Conservation (phyloP, 495 filamentous ascomycete genomes). For the Amniculicola lignicola region DNA sequence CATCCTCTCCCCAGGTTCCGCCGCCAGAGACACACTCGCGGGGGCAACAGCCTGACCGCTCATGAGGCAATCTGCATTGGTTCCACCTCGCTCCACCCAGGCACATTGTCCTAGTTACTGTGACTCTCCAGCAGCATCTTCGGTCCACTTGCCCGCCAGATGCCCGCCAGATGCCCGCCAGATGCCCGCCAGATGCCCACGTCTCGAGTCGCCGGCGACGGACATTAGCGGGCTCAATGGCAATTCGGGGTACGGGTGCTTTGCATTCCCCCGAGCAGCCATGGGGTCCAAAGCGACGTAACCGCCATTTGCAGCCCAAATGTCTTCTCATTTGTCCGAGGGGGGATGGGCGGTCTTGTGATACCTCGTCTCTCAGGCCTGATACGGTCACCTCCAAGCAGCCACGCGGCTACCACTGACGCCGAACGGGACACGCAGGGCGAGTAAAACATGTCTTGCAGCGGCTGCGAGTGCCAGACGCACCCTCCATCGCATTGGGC, state of each 20-base stretch:
- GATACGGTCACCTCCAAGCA: conserved; percentile 27
- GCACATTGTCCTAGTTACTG: too few relatives aligned
- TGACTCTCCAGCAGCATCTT: conserved; percentile 2
- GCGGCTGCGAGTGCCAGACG: conserved; percentile 14
- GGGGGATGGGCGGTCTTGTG: conserved; percentile 28
- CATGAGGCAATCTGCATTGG: conserved; percentile 19
- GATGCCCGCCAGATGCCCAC: background rate
- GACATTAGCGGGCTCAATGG: conserved; percentile 17
- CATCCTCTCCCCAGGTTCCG: background rate
- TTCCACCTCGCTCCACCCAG: conserved; percentile 27
- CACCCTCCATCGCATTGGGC: conserved; percentile 14
- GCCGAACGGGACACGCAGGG: conserved; percentile 12
- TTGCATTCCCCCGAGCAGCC: background rate
- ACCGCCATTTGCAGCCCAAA: conserved; percentile 27
- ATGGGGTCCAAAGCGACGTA: conserved; percentile 19
- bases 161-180: background rate
- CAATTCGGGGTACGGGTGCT: background rate
- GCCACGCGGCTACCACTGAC: conserved; percentile 34
- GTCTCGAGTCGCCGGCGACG: background rate
- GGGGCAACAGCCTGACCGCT: conserved; percentile 17
- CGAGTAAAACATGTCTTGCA: conserved; percentile 35
- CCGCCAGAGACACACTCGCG: conserved; percentile 2
- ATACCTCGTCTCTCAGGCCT: conserved; percentile 7
- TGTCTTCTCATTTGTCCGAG: conserved; percentile 22
- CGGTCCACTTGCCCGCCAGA: conserved; percentile 2